These are phyloP conservation scores for Endoconidiophora laricicola DNA, from an alignment of 2,329 filamentous ascomycete genomes.

Conservation along the genomic window DNA sequence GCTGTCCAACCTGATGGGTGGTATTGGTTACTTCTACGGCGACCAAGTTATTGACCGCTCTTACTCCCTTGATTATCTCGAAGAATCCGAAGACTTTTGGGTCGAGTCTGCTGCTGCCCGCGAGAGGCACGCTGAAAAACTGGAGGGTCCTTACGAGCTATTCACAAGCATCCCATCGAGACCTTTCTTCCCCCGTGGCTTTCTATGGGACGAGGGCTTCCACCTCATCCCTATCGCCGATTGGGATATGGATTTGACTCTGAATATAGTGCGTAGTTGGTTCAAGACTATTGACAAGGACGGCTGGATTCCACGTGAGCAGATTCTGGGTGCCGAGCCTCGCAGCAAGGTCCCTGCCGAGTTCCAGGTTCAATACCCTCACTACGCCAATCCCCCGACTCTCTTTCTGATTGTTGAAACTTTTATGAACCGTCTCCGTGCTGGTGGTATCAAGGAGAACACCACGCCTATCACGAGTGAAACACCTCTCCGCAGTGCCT, in stretches of 20 bases:
- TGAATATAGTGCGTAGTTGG: constrained; percentile 88
- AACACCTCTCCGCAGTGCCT: constrained; percentile 12
- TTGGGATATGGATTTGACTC: constrained; percentile 78
- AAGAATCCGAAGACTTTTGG: constrained; percentile 93
- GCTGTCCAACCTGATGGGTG: constrained; percentile 86
- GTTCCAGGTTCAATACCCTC: constrained; percentile 90
- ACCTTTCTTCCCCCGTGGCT: constrained; percentile 90
- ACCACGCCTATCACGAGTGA: constrained; percentile 5
- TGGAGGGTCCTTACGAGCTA: constrained; percentile 72
- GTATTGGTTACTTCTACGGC: constrained; percentile 90
- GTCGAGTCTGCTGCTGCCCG: constrained; percentile 73
- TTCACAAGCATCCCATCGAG: constrained; percentile 85
- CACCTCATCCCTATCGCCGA: constrained; percentile 82
- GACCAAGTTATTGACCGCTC: constrained; percentile 79
- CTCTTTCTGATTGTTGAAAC: constrained; percentile 76
- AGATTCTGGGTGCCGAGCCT: constrained; percentile 82
- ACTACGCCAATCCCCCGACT: constrained; percentile 93
- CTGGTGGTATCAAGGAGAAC: constrained; percentile 8
- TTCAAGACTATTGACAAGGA: constrained; percentile 91
- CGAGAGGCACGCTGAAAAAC: constrained; percentile 45
- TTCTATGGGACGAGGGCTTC: constrained; percentile 97
- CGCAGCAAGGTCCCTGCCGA: constrained; percentile 85
- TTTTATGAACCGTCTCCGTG: constrained; percentile 62
- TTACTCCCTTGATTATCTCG: constrained; percentile 81
- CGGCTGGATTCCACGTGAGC: constrained; percentile 93